Conservation (phyloP, 345 rosid genomes). For the Erodium maritimum region DNA sequence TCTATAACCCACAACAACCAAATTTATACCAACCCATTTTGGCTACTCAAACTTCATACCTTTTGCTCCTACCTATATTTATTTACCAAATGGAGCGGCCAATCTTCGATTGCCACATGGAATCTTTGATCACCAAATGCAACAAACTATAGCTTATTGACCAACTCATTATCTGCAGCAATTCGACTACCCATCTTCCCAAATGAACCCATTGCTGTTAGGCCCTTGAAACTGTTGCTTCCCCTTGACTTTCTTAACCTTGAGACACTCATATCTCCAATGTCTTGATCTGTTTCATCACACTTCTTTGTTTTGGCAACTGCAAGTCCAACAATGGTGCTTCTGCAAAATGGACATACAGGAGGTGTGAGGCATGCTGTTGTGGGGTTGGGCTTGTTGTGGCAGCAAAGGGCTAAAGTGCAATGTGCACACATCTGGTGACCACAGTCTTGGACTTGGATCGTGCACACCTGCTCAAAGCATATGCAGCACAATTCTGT, state of each 20-base stretch:
- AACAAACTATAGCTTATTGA: slow-evolving; percentile 39
- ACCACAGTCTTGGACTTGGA: slow-evolving; percentile 82
- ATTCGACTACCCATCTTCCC: slow-evolving; percentile 33
- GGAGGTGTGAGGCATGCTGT: slow-evolving; percentile 64
- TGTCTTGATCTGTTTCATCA: slow-evolving; percentile 39
- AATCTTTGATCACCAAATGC: too few relatives aligned
- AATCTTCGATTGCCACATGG: too few relatives aligned
- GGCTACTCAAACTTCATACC: too few relatives aligned
- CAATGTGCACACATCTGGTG: slow-evolving; percentile 77
- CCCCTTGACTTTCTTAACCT: slow-evolving; percentile 63
- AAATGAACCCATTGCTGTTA: slow-evolving; percentile 27
- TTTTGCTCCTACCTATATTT: too few relatives aligned
- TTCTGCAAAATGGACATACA: slow-evolving; percentile 93
- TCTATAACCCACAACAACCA: too few relatives aligned
- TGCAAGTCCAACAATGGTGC: slow-evolving; percentile 49
- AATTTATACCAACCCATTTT: too few relatives aligned
- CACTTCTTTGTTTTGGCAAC: slow-evolving; percentile 46
- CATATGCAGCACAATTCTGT: slow-evolving; percentile 85
- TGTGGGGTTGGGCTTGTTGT: slow-evolving; percentile 93
- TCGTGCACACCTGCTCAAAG: slow-evolving; percentile 89
- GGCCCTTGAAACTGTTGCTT: slow-evolving; percentile 89
- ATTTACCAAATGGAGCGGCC: too few relatives aligned
- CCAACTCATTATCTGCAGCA: slow-evolving; percentile 35
- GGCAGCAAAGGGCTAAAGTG: slow-evolving; percentile 47
- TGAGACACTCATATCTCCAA: slow-evolving; percentile 40